Evolutionary conservation across 73 alveolate species (phyloP).

Genomic region (Paramecium tetraurelia): DNA sequence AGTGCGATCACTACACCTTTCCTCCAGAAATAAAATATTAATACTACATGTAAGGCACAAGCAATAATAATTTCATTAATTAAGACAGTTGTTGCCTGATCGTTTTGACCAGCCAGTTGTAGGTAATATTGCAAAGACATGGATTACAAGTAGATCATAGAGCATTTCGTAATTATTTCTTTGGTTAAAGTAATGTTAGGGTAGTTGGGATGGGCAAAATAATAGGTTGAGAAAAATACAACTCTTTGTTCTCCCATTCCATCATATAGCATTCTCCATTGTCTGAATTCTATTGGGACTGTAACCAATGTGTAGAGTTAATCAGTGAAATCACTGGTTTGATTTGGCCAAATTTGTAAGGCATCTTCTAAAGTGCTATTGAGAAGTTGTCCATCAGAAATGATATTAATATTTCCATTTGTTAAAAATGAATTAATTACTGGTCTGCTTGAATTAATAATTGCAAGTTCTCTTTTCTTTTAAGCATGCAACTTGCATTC

Average conservation of each 20-base stretch:
- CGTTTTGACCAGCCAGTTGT: background rate
- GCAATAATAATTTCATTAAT: background rate
- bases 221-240: background rate
- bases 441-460: background rate
- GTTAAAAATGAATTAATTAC: background rate
- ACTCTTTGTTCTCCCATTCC: background rate
- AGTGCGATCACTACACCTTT: constrained; percentile 34
- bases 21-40: background rate
- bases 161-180: background rate
- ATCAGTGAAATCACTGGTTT: background rate
- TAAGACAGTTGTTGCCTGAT: background rate
- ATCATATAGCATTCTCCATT: constrained; percentile 8
- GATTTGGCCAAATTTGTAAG: background rate
- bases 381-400: background rate
- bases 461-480: background rate
- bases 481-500: background rate
- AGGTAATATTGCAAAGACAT: background rate
- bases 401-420: background rate
- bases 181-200: background rate
- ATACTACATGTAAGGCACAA: background rate
- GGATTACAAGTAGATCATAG: background rate
- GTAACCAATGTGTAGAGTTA: background rate
- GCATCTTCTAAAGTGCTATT: background rate
- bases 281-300: background rate
- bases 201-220: background rate